A percentile compares a stretch with the other conserved stretches of the same genome.
These are phyloP conservation scores for Echinosophora koreensis DNA, from an alignment of 306 rosid species.

Conservation along the genomic window DNA sequence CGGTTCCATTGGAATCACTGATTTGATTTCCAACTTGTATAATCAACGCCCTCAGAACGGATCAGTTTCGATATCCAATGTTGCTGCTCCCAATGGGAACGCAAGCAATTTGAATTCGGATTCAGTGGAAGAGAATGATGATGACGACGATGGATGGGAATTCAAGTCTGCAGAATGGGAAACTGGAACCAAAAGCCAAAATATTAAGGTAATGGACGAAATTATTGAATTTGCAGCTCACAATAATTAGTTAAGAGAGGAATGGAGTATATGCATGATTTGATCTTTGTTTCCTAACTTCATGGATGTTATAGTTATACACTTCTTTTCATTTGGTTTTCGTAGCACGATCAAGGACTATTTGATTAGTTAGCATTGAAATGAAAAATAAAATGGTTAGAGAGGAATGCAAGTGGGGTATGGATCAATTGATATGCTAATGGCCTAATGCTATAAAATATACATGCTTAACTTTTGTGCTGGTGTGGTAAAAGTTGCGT, in stretches of 20 bases:
- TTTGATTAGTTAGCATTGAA: slow-evolving; percentile 44
- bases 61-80: slow-evolving; percentile 40
- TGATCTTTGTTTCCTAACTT: slow-evolving; percentile 21
- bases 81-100: slow-evolving; percentile 39
- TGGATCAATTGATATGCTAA: slow-evolving; percentile 44
- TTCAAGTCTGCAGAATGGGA: slow-evolving; percentile 80
- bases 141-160: slow-evolving; percentile 90
- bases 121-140: slow-evolving; percentile 46
- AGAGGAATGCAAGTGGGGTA: slow-evolving; percentile 54
- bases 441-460: too few relatives aligned
- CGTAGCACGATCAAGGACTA: slow-evolving; percentile 47
- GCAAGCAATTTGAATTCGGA: slow-evolving; percentile 47
- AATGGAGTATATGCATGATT: not conserved
- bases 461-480: slow-evolving; percentile 32
- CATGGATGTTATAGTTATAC: slow-evolving; percentile 17
- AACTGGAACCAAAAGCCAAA: slow-evolving; percentile 45
- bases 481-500: slow-evolving; percentile 5
- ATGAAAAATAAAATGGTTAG: slow-evolving; percentile 6
- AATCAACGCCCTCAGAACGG: slow-evolving; percentile 53
- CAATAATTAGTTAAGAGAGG: slow-evolving; percentile 4
- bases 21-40: slow-evolving; percentile 62
- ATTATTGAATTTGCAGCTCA: slow-evolving; percentile 17
- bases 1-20: slow-evolving; percentile 52
- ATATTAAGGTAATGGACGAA: slow-evolving; percentile 49
- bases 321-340: slow-evolving; percentile 5